phyloP scores from a whole-genome alignment of 257 asterid species.

The Scutellaria barbata region DNA sequence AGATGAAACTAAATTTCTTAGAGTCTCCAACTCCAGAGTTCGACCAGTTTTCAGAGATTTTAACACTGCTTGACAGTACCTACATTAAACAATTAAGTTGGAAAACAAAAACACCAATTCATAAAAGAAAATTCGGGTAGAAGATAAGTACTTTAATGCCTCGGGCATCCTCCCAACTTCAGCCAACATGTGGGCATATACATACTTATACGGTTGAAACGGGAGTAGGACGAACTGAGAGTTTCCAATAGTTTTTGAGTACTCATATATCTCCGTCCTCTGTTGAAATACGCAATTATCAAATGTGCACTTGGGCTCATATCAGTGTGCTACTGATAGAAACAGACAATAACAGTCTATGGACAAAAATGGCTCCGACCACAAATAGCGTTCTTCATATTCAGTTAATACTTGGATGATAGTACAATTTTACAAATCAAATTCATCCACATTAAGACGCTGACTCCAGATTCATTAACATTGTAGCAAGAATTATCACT shows the following conservation, averaged over 20 bases:
- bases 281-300: conserved; percentile 47
- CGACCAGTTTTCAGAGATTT: conserved; percentile 89
- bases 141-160: conserved; percentile 69
- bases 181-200: conserved; percentile 91
- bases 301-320: conserved; percentile 32
- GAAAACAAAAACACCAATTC: conserved; percentile 32
- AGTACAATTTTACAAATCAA: background rate
- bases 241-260: conserved; percentile 89
- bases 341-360: background rate
- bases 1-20: conserved; percentile 67
- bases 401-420: background rate
- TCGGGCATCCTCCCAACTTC: conserved; percentile 97
- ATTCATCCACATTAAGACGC: background rate
- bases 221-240: conserved; percentile 90
- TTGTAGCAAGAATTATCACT: background rate
- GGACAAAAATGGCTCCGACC: background rate
- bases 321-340: conserved; percentile 19
- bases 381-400: background rate
- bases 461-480: background rate
- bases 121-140: conserved; percentile 22
- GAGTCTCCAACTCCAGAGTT: conserved; percentile 74
- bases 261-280: conserved; percentile 97
- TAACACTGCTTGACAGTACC: conserved; percentile 92
- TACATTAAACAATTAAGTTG: conserved; percentile 39
- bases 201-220: conserved; percentile 94